Evolutionary conservation across 129 eudicot genomes (phyloP), one percentile per base, ranked within the genome.

Genomic region (Flaveria linearis): DNA sequence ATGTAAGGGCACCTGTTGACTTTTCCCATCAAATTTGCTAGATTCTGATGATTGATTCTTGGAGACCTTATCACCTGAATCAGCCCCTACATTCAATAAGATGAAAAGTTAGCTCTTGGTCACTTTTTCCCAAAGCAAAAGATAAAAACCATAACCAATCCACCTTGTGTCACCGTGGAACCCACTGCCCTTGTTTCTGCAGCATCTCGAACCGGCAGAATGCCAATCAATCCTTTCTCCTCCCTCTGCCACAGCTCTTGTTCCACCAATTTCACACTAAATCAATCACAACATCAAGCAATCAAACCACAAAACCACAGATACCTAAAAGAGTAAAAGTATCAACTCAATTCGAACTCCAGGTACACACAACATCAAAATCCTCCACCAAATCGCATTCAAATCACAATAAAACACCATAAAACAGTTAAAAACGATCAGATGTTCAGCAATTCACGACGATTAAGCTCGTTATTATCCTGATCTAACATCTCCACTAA

Each of bases 201-300:
- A 71, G 86, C 84, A 86, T 93, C 98, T 63, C 91, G 88, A 60
- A 93, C 98, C 0, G 98, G 98, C 22, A 93, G 83, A 72, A 93
- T 90, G 51, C 98, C 98, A 13, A 93, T 93, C 66, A 93, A 84
- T 9, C 98, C 98, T 80, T 88, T 93, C 75, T 90, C 97, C 79
- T 90, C 97, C 80, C 94, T 90, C 81, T 93, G 97, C 98, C 98
- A 93, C 42, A 90, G 74, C 58, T 93, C 97, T 85, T 93, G 87
- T 82, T 93, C 98, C 78, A 93, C 97, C 86, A 93, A 72, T 81
- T 90, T 93, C 73, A 93, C 97, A 79, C 97, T 93, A 43, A 47
- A 82, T 23, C 14, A 43, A 58, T 57, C 45, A 79, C 9, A 69
- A 76, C 39, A 57, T 22, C 17, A 49, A 47, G 43, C 13, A 18